Percentiles rank a stretch among this genome's conserved stretches.
These are phyloP conservation scores for Paracamarosporium sp. DNA, from an alignment of 2,329 filamentous ascomycete species.

Conservation along the genomic window DNA sequence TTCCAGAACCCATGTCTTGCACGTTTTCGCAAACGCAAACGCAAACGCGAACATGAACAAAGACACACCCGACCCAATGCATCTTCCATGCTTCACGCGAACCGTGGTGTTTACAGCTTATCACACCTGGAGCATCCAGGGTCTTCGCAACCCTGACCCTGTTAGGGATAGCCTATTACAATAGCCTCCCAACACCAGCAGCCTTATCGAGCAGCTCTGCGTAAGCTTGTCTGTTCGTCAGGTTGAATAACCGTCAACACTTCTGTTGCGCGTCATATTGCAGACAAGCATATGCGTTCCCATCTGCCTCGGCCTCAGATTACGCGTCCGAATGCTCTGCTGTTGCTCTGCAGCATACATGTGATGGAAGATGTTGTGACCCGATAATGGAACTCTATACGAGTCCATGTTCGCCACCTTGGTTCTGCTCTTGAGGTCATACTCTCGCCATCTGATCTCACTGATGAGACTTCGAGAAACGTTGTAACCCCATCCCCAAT, in stretches of 20 bases:
- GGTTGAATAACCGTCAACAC: not conserved
- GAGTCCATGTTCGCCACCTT: too few species aligned
- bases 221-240: not conserved
- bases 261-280: not conserved
- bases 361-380: not conserved
- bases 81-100: not conserved
- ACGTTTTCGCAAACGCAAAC: not conserved
- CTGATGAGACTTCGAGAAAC: too few species aligned
- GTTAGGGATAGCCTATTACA: slow-evolving; percentile 8
- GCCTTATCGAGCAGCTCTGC: slow-evolving; percentile 14
- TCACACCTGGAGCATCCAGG: not conserved
- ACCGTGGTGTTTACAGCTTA: not conserved
- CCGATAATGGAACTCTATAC: too few species aligned
- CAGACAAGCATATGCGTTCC: not conserved
- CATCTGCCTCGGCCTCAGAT: slow-evolving; percentile 17
- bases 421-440: too few species aligned
- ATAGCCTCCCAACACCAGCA: slow-evolving; percentile 28
- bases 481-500: too few species aligned
- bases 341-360: not conserved
- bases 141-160: slow-evolving; percentile 18
- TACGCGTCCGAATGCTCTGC: not conserved
- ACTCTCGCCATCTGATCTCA: too few species aligned
- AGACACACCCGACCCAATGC: not conserved
- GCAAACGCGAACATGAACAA: not conserved
- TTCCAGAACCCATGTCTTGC: not conserved